Percentiles rank a stretch among this genome's conserved stretches.
Conservation (phyloP, 179 eudicot genomes). For the Gypsophila paniculata region DNA sequence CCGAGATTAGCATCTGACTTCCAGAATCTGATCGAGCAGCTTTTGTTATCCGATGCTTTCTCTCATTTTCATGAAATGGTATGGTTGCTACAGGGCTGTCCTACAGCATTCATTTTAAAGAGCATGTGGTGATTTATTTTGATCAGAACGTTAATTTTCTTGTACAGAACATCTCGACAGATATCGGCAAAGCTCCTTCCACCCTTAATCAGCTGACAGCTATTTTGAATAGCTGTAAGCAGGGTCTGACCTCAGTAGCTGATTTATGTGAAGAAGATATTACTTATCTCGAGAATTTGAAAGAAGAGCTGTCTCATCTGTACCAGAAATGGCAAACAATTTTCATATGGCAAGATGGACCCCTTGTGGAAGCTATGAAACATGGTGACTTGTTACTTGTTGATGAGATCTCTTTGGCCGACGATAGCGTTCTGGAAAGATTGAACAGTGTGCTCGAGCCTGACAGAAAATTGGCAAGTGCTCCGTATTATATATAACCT, state of each 20-base stretch:
- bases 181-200: constrained; percentile 60
- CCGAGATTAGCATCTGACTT: constrained; percentile 57
- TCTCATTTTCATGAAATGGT: constrained; percentile 45
- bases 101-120: background rate
- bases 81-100: constrained; percentile 31
- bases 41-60: constrained; percentile 48
- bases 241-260: constrained; percentile 37
- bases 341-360: constrained; percentile 96
- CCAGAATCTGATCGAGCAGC: constrained; percentile 46
- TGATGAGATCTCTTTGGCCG: constrained; percentile 97
- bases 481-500: background rate
- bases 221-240: constrained; percentile 45
- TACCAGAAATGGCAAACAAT: constrained; percentile 79
- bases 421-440: constrained; percentile 96
- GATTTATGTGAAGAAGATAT: constrained; percentile 49
- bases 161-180: constrained; percentile 60
- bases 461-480: constrained; percentile 83
- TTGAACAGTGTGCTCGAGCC: constrained; percentile 97
- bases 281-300: constrained; percentile 37
- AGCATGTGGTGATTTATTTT: constrained; percentile 4
- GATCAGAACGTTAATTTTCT: constrained; percentile 6
- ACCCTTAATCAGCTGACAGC: constrained; percentile 48
- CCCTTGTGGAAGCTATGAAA: constrained; percentile 94
- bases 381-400: constrained; percentile 83
- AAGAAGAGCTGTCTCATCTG: constrained; percentile 43